Evolutionary conservation across 2,329 filamentous ascomycete genomes (phyloP).

Genomic region (Chaetothyriales sp.): DNA sequence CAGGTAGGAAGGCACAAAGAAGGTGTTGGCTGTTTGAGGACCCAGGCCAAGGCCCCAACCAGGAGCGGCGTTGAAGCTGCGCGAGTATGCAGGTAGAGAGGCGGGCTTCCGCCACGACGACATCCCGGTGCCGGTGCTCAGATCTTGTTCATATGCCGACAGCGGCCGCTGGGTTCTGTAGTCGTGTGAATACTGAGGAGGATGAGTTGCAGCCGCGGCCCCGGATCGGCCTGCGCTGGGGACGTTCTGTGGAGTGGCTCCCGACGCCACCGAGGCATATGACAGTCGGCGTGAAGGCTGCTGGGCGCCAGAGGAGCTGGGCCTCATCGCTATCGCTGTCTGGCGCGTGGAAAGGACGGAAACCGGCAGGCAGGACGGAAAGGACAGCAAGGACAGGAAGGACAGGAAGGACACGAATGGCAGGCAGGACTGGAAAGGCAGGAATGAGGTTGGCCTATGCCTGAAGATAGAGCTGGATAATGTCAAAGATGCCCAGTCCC

Average conservation of each 20-base stretch:
- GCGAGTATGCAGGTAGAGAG: conserved; percentile 32
- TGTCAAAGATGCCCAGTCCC: background rate
- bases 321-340: background rate
- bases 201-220: conserved; percentile 19
- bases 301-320: background rate
- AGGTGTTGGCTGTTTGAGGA: conserved; percentile 29
- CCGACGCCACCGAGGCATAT: conserved; percentile 47
- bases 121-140: conserved; percentile 31
- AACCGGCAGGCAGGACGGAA: background rate
- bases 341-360: background rate
- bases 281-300: conserved; percentile 32
- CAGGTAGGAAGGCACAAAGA: conserved; percentile 78
- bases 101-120: conserved; percentile 29
- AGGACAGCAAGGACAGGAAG: background rate
- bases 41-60: conserved; percentile 13
- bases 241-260: conserved; percentile 28
- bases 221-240: conserved; percentile 28
- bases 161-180: conserved; percentile 21
- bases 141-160: conserved; percentile 34
- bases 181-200: conserved; percentile 23
- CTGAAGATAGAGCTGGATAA: background rate
- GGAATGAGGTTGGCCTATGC: background rate
- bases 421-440: background rate
- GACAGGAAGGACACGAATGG: background rate
- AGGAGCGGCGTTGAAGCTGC: conserved; percentile 29